Evolutionary conservation across 2,329 filamentous ascomycete genomes (phyloP).

Genomic region (Aspergillus persii): DNA sequence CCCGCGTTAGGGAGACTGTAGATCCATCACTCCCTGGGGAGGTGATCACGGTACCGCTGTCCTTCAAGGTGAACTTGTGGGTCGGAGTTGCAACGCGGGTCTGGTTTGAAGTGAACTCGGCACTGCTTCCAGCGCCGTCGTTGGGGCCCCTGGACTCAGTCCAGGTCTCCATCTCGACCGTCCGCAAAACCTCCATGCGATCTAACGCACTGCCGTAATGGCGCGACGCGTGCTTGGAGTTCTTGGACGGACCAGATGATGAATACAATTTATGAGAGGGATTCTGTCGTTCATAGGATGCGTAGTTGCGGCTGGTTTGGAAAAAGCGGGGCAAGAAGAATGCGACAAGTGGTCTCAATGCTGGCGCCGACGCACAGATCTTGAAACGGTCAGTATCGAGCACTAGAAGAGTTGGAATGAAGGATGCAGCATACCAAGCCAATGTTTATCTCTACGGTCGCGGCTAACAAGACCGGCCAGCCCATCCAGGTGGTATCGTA

Average conservation of each 20-base stretch:
- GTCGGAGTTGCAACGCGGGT: slow-evolving; percentile 13
- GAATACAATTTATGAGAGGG: slow-evolving; percentile 22
- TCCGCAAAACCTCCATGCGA: slow-evolving; percentile 33
- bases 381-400: slow-evolving; percentile 12
- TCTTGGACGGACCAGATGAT: slow-evolving; percentile 22
- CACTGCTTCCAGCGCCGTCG: slow-evolving; percentile 13
- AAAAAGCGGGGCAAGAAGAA: slow-evolving; percentile 33
- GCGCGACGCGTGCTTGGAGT: slow-evolving; percentile 4
- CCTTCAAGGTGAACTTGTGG: slow-evolving; percentile 20
- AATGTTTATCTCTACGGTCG: slow-evolving; percentile 34
- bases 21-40: slow-evolving; percentile 26
- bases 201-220: slow-evolving; percentile 16
- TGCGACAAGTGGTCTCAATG: slow-evolving; percentile 34
- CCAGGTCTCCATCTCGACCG: slow-evolving; percentile 37
- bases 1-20: slow-evolving; percentile 11
- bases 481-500: slow-evolving; percentile 37
- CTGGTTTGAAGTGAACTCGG: slow-evolving; percentile 18
- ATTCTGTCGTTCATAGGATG: slow-evolving; percentile 17
- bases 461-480: slow-evolving; percentile 33
- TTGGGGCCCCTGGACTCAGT: slow-evolving; percentile 22
- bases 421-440: slow-evolving; percentile 30
- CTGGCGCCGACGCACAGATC: slow-evolving; percentile 39
- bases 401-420: not conserved
- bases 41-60: slow-evolving; percentile 13
- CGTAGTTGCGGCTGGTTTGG: slow-evolving; percentile 23